Evolutionary conservation across 805 yeast species (phyloP).

Genomic region (Ogataea parapolymorpha): DNA sequence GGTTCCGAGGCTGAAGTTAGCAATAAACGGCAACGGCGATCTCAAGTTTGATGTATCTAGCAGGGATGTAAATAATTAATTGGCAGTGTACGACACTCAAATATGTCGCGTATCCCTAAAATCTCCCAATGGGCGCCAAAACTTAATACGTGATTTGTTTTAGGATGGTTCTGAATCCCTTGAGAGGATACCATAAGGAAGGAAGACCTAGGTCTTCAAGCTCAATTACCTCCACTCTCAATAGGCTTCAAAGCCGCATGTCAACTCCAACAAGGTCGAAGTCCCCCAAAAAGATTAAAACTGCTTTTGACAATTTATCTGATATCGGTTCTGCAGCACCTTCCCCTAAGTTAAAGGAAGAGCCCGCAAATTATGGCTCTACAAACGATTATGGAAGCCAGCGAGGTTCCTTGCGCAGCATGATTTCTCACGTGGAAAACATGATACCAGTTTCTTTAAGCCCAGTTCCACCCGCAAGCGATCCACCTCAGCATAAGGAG

Average conservation of each 20-base stretch:
- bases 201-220: slow-evolving; percentile 17
- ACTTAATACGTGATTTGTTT: neutral
- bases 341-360: neutral
- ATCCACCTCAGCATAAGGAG: neutral
- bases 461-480: slow-evolving; percentile 1
- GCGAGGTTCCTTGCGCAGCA: slow-evolving; percentile 13
- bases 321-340: slow-evolving; percentile 7
- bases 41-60: neutral
- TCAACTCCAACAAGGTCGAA: slow-evolving; percentile 18
- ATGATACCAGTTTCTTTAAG: slow-evolving; percentile 6
- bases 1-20: slow-evolving; percentile 24
- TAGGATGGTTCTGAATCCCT: slow-evolving; percentile 10
- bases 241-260: slow-evolving; percentile 17
- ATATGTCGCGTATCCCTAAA: slow-evolving; percentile 4
- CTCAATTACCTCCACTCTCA: slow-evolving; percentile 17
- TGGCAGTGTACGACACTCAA: slow-evolving; percentile 1
- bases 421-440: slow-evolving; percentile 10
- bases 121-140: slow-evolving; percentile 4
- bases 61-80: neutral
- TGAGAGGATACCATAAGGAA: slow-evolving; percentile 8
- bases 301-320: slow-evolving; percentile 19
- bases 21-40: slow-evolving; percentile 16
- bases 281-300: slow-evolving; percentile 19
- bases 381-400: neutral
- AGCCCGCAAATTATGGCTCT: slow-evolving; percentile 7